Conservation (phyloP, 352 stramenopile genomes). For the Thalassiosira exigua region DNA sequence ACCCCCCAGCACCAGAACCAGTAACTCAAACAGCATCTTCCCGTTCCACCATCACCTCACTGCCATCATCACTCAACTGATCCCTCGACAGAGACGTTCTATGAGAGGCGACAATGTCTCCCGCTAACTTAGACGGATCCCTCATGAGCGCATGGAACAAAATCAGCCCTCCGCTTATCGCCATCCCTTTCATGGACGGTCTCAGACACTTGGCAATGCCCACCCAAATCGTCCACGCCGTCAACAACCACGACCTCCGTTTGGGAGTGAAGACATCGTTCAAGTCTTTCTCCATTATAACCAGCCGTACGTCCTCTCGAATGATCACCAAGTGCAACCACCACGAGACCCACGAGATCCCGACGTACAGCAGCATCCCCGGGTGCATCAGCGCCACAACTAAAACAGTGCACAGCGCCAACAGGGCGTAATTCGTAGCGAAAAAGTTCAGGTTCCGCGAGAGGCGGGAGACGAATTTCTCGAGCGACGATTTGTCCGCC, state of each 20-base stretch:
- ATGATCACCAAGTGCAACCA: constrained; percentile 72
- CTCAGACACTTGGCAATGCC: constrained; percentile 76
- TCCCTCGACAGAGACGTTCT: constrained; percentile 19
- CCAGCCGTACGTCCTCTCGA: constrained; percentile 66
- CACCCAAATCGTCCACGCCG: constrained; percentile 65
- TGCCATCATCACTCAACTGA: constrained; percentile 41
- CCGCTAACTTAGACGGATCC: constrained; percentile 66
- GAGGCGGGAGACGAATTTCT: constrained; percentile 75
- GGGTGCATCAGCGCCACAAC: constrained; percentile 82
- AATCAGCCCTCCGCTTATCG: constrained; percentile 70
- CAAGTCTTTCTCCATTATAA: constrained; percentile 72
- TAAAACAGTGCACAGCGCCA: constrained; percentile 67
- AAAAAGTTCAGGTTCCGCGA: constrained; percentile 81
- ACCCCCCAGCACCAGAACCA: neutral
- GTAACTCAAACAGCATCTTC: constrained; percentile 40
- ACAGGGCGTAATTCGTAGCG: constrained; percentile 81
- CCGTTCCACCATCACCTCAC: constrained; percentile 53
- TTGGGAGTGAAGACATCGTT: constrained; percentile 72
- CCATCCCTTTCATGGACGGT: constrained; percentile 63
- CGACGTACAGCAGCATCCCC: constrained; percentile 73
- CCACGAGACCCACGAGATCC: constrained; percentile 72
- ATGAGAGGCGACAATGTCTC: constrained; percentile 33
- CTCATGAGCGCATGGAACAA: constrained; percentile 76
- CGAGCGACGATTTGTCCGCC: constrained; percentile 67
- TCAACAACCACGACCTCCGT: constrained; percentile 69